Evolutionary conservation across 768 basidiomycete genomes (phyloP), one percentile per base, ranked within the genome.

Genomic region (Clavulina sp.): DNA sequence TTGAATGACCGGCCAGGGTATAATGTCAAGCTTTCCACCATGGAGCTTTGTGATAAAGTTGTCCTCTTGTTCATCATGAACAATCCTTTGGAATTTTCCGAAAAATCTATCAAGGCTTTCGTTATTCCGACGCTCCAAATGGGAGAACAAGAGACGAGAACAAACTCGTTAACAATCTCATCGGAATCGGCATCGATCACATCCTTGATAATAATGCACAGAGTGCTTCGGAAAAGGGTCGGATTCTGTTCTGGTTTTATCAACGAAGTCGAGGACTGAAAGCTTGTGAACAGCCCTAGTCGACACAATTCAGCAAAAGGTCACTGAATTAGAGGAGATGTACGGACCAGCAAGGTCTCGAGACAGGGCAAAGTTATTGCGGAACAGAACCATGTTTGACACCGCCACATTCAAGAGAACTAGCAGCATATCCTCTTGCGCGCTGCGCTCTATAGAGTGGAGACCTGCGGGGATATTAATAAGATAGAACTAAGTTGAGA

Each of bases 141-240:
- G 34, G 34, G 7, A n/a, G n/a, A n/a, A n/a, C n/a, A n/a, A n/a
- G n/a, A n/a, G n/a, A 7, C 9, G 34, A n/a, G 32, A 7, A 33
- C 74, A 50, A 52, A 78, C 78, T 80, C 78, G 61, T 66, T 64
- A 3, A 69, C 69, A 23, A 80, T 78, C 49, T 80, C 77, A 1
- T 56, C 62, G 59, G 70, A 75, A 61, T 80, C 78, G 0, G 74
- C 70, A 50, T 80, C 78, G 0, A 77, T 70, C 13, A 80, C 77
- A 47, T 80, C 78, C 77, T 80, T 80, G 61, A 80, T 78, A 41
- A 80, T 77, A 55, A 80, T 77, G 4, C 70, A 70, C 13, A 80
- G 62, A 0, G 69, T 75, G 0, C 76, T 78, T 56, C 70, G 72
- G 62, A 80, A 80, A 4, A 80, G 61, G 2, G 68, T 68, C 0